phyloP scores from a whole-genome alignment of 2,329 filamentous ascomycete genomes.

The Hawksworthiomyces lignivorus region DNA sequence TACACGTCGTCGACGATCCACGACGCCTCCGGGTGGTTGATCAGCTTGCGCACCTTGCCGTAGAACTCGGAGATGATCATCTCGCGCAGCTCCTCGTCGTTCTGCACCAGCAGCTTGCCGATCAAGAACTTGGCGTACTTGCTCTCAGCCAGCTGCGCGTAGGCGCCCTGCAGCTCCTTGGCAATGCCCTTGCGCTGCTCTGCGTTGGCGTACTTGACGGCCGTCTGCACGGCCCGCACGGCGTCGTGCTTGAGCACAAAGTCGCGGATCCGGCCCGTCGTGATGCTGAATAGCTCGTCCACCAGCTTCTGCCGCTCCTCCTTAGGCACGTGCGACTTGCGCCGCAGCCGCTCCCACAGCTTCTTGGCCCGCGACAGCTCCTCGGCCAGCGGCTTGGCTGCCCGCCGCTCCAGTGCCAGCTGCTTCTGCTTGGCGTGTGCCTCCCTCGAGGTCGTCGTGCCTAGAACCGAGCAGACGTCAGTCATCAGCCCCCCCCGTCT shows the following conservation, averaged over 20 bases:
- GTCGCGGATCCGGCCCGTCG: conserved; percentile 84
- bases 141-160: conserved; percentile 80
- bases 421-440: conserved; percentile 90
- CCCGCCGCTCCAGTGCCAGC: conserved; percentile 79
- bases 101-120: conserved; percentile 90
- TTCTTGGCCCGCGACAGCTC: conserved; percentile 86
- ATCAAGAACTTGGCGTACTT: conserved; percentile 97
- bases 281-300: conserved; percentile 81
- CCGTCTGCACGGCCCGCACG: conserved; percentile 92
- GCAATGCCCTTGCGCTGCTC: conserved; percentile 84
- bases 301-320: conserved; percentile 84
- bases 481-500: not conserved
- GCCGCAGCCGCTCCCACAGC: conserved; percentile 87
- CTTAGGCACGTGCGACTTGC: conserved; percentile 86
- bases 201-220: conserved; percentile 86
- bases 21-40: conserved; percentile 91
- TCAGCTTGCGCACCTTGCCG: conserved; percentile 82
- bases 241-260: conserved; percentile 98
- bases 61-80: conserved; percentile 92
- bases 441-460: conserved; percentile 59
- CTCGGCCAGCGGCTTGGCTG: conserved; percentile 87
- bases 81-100: conserved; percentile 78
- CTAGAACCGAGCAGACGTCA: not conserved
- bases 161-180: conserved; percentile 75
- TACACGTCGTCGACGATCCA: conserved; percentile 99